phyloP scores from a whole-genome alignment of 2,329 filamentous ascomycete species.

The Teratosphaeria zuluensis region DNA sequence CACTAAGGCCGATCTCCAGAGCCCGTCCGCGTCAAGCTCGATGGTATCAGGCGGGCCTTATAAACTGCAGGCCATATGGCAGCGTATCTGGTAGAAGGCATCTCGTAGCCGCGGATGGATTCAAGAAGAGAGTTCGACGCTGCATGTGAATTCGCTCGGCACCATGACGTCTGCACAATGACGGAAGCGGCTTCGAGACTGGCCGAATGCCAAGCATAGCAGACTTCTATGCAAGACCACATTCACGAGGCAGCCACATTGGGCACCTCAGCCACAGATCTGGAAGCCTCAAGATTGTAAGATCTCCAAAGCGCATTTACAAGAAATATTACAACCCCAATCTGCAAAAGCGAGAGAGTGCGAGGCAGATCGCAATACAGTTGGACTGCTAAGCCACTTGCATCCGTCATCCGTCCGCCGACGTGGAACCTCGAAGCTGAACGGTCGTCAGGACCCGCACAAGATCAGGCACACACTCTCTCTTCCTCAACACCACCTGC shows the following conservation, averaged over 20 bases:
- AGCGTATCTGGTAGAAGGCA: too few relatives aligned
- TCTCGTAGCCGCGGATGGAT: too few relatives aligned
- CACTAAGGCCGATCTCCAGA: too few relatives aligned
- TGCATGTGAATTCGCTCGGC: not conserved
- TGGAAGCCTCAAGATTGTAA: not conserved
- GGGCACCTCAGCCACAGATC: not conserved
- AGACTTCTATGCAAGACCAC: not conserved
- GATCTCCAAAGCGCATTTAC: not conserved
- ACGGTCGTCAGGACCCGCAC: too few relatives aligned
- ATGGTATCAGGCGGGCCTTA: too few relatives aligned
- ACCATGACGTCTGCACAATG: not conserved
- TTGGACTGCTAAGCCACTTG: not conserved
- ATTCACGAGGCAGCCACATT: not conserved
- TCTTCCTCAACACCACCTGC: not conserved
- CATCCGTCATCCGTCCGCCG: not conserved
- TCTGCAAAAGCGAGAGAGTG: not conserved
- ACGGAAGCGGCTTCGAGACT: not conserved
- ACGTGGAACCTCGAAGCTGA: too few relatives aligned
- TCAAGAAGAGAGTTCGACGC: not conserved
- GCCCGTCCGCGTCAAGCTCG: too few relatives aligned
- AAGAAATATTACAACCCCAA: not conserved
- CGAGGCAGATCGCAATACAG: not conserved
- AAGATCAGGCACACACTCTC: not conserved
- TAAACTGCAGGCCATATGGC: too few relatives aligned
- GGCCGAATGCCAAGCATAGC: not conserved